Percentiles rank a stretch among this genome's conserved stretches.
These are phyloP conservation scores for Claviceps maximensis DNA, from an alignment of 2,329 filamentous ascomycete species.

Conservation along the genomic window DNA sequence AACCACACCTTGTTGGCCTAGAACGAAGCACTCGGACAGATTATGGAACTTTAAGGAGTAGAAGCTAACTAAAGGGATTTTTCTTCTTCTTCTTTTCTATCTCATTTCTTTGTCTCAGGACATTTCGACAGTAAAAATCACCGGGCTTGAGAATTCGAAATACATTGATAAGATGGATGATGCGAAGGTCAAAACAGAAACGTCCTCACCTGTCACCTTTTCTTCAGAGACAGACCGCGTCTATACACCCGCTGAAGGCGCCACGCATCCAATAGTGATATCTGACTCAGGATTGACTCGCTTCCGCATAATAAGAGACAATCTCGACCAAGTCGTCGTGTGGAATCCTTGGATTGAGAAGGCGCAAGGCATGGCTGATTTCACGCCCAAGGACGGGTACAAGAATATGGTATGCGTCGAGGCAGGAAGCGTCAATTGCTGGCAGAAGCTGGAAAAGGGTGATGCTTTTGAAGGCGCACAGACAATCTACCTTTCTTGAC, in stretches of 20 bases:
- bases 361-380: constrained; percentile 70
- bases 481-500: constrained; percentile 32
- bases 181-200: constrained; percentile 49
- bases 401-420: constrained; percentile 93
- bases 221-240: constrained; percentile 75
- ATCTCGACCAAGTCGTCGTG: constrained; percentile 75
- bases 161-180: constrained; percentile 78
- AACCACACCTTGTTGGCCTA: neutral
- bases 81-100: neutral
- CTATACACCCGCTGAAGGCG: constrained; percentile 58
- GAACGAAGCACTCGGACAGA: neutral
- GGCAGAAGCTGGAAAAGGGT: constrained; percentile 74
- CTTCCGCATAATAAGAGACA: constrained; percentile 70
- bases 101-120: constrained; percentile 41
- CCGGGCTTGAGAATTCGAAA: constrained; percentile 59
- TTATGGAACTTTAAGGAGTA: neutral
- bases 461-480: constrained; percentile 52
- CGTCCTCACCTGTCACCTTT: constrained; percentile 52
- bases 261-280: constrained; percentile 45
- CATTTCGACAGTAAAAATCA: constrained; percentile 58
- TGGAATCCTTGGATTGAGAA: constrained; percentile 97
- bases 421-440: constrained; percentile 69
- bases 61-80: neutral
- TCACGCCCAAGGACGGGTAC: constrained; percentile 78
- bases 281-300: constrained; percentile 47